Conservation (phyloP, 148 eudicot genomes). For the Beta vulgaris region DNA sequence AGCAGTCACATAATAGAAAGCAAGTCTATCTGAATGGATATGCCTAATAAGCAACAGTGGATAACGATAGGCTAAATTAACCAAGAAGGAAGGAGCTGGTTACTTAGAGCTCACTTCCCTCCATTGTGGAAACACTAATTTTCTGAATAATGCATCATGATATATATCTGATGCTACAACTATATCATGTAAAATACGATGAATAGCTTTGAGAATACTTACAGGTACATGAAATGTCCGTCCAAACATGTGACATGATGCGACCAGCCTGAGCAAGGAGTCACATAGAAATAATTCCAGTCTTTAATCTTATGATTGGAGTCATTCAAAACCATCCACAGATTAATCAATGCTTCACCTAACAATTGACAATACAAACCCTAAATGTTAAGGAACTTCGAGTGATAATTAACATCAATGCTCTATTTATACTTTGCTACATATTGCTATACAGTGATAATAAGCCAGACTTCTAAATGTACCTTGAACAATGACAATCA, state of each 20-base stretch:
- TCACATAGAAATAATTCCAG: conserved; percentile 63
- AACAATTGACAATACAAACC: conserved; percentile 25
- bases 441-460: too few species aligned
- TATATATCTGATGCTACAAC: too few species aligned
- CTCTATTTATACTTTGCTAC: too few species aligned
- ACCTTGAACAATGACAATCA: too few species aligned
- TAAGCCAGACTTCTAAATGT: too few species aligned
- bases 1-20: background rate
- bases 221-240: conserved; percentile 71
- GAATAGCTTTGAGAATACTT: conserved; percentile 41
- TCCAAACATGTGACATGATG: conserved; percentile 63
- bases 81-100: background rate
- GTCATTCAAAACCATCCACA: conserved; percentile 55
- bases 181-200: too few species aligned
- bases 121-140: too few species aligned
- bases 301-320: conserved; percentile 44
- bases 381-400: conserved; percentile 2
- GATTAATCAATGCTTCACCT: conserved; percentile 71
- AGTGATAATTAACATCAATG: background rate
- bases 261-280: conserved; percentile 89
- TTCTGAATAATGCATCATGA: too few species aligned
- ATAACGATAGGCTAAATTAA: background rate
- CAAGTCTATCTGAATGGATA: background rate
- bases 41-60: background rate
- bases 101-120: too few species aligned